phyloP scores from a whole-genome alignment of 192 early-diverging fungal genomes.

The Diversispora eburnea region DNA sequence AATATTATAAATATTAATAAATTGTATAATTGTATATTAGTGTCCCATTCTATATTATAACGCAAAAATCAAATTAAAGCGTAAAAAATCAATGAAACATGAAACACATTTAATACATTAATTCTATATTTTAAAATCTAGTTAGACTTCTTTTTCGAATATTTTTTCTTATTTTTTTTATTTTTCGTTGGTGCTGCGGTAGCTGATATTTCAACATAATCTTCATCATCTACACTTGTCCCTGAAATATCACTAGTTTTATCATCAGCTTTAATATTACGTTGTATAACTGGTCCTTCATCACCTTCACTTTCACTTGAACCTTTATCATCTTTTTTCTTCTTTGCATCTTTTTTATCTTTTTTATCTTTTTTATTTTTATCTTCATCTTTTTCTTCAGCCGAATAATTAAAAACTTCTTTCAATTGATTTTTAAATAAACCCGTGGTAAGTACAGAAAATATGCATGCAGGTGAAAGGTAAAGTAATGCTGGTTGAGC shows the following conservation, averaged over 20 bases:
- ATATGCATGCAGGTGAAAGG: constrained; percentile 92
- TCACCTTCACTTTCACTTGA: constrained; percentile 20
- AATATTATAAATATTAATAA: too few species aligned
- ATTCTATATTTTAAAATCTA: not conserved
- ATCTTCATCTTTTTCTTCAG: constrained; percentile 47
- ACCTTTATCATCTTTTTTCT: constrained; percentile 12
- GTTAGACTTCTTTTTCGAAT: constrained; percentile 12
- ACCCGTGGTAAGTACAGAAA: constrained; percentile 71
- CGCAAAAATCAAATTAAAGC: too few species aligned
- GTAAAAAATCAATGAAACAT: too few species aligned
- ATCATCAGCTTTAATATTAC: not conserved
- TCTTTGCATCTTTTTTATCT: constrained; percentile 35
- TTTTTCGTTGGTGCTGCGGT: not conserved
- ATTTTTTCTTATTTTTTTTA: constrained; percentile 16
- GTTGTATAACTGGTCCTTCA: not conserved
- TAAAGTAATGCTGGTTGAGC: constrained; percentile 97
- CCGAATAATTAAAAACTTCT: constrained; percentile 59
- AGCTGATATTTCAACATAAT: constrained; percentile 20
- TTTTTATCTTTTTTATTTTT: constrained; percentile 43
- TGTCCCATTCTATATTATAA: too few species aligned
- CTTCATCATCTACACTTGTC: constrained; percentile 1
- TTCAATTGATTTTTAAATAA: constrained; percentile 64
- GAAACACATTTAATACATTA: too few species aligned
- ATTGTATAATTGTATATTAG: too few species aligned
- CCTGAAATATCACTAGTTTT: constrained; percentile 1